These are phyloP conservation scores for Trichosporon faecale DNA, from an alignment of 1,284 basidiomycete genomes.

Conservation along the genomic window DNA sequence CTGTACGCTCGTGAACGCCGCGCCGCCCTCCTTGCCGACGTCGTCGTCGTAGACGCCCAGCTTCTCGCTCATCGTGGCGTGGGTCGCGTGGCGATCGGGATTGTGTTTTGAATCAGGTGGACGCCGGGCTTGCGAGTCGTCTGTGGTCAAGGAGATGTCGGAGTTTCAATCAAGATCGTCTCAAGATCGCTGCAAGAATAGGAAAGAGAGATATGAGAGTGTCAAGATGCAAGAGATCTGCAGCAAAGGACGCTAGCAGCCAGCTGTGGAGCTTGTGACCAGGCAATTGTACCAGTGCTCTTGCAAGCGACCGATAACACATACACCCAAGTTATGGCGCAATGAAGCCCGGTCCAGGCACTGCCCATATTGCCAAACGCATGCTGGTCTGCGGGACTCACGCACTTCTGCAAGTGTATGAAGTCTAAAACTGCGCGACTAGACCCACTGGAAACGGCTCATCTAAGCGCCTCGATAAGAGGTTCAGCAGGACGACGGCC, in stretches of 20 bases:
- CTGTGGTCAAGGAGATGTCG: too few relatives aligned
- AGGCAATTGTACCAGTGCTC: not conserved
- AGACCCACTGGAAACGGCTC: not conserved
- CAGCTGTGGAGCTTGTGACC: not conserved
- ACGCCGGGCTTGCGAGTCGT: too few relatives aligned
- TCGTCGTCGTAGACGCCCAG: constrained; percentile 1
- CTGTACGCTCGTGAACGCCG: not conserved
- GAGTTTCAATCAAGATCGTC: too few relatives aligned
- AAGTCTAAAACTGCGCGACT: not conserved
- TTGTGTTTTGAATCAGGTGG: not conserved
- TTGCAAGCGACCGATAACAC: not conserved
- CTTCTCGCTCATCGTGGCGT: not conserved
- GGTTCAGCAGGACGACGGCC: not conserved
- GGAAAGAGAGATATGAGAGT: not conserved
- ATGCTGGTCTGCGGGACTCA: not conserved
- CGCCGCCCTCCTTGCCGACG: not conserved
- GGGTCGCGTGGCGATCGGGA: not conserved
- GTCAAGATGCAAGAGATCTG: not conserved
- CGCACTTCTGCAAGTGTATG: not conserved
- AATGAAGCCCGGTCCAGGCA: not conserved
- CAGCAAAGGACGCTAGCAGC: not conserved
- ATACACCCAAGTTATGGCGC: not conserved
- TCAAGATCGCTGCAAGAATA: not conserved
- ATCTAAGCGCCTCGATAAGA: constrained; percentile 4
- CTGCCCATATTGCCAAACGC: not conserved